Evolutionary conservation across 2,329 filamentous ascomycete genomes (phyloP).

Genomic region (Penicillium sp.): DNA sequence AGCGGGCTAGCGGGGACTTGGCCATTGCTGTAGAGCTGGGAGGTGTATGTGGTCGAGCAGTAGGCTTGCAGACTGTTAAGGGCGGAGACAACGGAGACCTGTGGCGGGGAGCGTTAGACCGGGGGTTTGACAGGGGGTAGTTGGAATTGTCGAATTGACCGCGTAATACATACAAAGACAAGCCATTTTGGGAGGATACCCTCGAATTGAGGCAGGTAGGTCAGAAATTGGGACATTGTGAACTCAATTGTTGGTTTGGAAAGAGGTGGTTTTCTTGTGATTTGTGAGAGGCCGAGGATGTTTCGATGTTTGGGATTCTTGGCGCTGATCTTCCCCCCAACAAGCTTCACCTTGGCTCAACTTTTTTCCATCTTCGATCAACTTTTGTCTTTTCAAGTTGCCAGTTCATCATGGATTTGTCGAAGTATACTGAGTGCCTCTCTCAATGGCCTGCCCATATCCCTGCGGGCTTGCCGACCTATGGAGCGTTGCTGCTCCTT

Average conservation of each 20-base stretch:
- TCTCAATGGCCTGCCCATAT: slow-evolving; percentile 37
- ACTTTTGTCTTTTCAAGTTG: neutral
- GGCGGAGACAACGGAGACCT: slow-evolving; percentile 77
- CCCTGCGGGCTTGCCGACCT: slow-evolving; percentile 38
- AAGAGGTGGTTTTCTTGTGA: slow-evolving; percentile 5
- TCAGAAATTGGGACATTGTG: slow-evolving; percentile 30
- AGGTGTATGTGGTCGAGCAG: slow-evolving; percentile 74
- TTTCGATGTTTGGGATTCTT: slow-evolving; percentile 24
- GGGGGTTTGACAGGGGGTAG: neutral
- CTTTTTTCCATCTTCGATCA: slow-evolving; percentile 11
- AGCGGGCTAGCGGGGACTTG: slow-evolving; percentile 67
- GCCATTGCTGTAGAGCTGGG: slow-evolving; percentile 73
- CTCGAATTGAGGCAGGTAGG: slow-evolving; percentile 40
- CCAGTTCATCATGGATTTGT: slow-evolving; percentile 34
- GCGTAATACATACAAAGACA: slow-evolving; percentile 54
- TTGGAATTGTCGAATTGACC: neutral
- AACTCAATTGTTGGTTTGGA: neutral
- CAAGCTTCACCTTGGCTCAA: slow-evolving; percentile 15
- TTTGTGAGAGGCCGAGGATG: slow-evolving; percentile 19
- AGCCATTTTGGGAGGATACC: slow-evolving; percentile 67
- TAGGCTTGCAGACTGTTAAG: slow-evolving; percentile 87
- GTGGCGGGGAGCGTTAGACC: slow-evolving; percentile 8
- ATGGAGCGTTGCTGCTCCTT: slow-evolving; percentile 39
- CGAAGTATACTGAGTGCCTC: slow-evolving; percentile 32
- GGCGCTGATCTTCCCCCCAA: slow-evolving; percentile 25